Base-by-base conservation (phyloP, 225 moss, liverwort and hornwort species). In the Marchantia paleacea region DNA sequence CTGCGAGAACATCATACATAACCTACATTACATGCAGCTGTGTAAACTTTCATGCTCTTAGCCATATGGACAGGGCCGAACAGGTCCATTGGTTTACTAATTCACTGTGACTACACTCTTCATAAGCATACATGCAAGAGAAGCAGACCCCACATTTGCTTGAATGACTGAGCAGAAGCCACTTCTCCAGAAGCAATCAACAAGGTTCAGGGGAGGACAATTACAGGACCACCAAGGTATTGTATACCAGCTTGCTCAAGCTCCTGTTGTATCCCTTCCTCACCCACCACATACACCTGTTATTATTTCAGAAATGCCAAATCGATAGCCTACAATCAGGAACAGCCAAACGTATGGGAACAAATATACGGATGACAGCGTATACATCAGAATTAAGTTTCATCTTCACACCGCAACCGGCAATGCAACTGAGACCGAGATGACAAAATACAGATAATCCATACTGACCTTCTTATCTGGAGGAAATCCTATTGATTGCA, bases 141-240 rank as follows among this genome's bases (percentile, higher is more conserved):
- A 62, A 22, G 62, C n/a, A 24, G 24, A 62, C 24, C 8, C n/a
- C 24, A 62, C 4, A 62, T 61, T 6, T 62, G 7, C 62, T 22
- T n/a, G 9, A 8, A n/a, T 10, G 24, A 62, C 15, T 29, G 25
- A 12, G 12, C 68, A 78, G 31, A 57, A 3, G 29, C 25, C 55
- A 49, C 19, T 8, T 8, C 30, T 39, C 47, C 47, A 16, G 47
- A 19, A 28, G 52, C 18, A 47, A 70, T 4, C 57, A 77, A 6
- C 22, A 52, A 54, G 19, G 22, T 79, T 63, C 15, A 69, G 10
- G 49, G 29, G 60, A 48, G 26, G 71, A 57, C 53, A 50, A 52
- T 60, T 92, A 97, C 97, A 75, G 92, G 91, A 66, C 97, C 97
- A 78, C 97, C 97, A 52, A 95, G 85, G 82, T 90, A 83, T 28